A percentile compares a stretch with the other conserved stretches of the same genome.
Evolutionary conservation across 140 eudicot genomes (phyloP).

Genomic region (Bidens hawaiensis): DNA sequence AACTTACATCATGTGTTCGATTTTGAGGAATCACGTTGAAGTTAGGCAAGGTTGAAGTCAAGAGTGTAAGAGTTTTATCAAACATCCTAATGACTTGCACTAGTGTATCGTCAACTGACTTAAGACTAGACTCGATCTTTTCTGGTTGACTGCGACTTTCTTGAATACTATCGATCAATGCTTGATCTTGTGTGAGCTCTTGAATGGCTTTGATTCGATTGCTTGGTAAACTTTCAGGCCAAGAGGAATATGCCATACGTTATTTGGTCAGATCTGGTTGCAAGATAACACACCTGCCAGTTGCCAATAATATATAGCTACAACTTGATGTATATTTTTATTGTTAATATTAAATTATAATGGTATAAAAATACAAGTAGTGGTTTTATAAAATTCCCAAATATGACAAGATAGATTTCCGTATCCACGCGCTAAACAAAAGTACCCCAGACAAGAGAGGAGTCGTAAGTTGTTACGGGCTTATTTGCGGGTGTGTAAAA

Average conservation of each 20-base stretch:
- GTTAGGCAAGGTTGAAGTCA: constrained; percentile 11
- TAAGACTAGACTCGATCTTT: background rate
- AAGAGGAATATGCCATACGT: constrained; percentile 25
- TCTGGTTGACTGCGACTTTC: background rate
- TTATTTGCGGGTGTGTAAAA: no score
- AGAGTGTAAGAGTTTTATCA: constrained; percentile 23
- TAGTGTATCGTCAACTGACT: constrained; percentile 16
- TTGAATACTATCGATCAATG: constrained; percentile 26
- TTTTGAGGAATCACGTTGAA: constrained; percentile 16
- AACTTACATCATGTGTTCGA: background rate
- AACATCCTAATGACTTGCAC: constrained; percentile 26
- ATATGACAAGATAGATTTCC: no score
- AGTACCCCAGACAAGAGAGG: no score
- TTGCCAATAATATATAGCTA: background rate
- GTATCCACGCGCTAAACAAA: no score
- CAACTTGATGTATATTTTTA: background rate
- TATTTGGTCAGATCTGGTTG: background rate
- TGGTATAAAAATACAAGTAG: no score
- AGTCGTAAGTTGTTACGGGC: no score
- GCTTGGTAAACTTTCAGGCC: constrained; percentile 23
- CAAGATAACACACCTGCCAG: background rate
- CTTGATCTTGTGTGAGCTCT: constrained; percentile 36
- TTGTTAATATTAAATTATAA: background rate
- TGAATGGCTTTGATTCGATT: constrained; percentile 28
- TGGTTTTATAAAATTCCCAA: no score